Evolutionary conservation across 257 asterid species (phyloP).

Genomic region (Solanum virginianum): DNA sequence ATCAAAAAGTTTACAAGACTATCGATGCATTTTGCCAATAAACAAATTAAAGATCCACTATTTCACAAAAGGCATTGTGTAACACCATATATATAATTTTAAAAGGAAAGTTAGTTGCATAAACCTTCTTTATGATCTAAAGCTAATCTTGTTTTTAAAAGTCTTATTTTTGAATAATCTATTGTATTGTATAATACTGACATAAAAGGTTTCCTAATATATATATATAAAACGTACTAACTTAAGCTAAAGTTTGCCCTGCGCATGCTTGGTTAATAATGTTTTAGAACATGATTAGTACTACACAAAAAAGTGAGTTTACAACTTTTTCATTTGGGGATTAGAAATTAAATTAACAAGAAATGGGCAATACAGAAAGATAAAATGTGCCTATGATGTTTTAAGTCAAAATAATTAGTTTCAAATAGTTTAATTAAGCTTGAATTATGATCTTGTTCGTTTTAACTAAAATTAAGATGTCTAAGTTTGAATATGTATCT

Average conservation of each 20-base stretch:
- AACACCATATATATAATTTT: background rate
- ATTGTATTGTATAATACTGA: background rate
- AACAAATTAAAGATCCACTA: background rate
- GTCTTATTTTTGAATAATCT: background rate
- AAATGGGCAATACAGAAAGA: background rate
- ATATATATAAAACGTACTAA: background rate
- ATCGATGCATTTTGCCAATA: background rate
- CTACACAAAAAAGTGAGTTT: background rate
- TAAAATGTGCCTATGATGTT: background rate
- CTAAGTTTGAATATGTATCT: background rate
- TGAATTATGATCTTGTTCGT: background rate
- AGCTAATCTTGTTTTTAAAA: constrained; percentile 9
- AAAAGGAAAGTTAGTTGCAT: background rate
- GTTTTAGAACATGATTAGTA: background rate
- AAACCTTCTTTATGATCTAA: background rate
- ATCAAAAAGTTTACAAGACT: background rate
- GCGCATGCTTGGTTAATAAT: constrained; percentile 14
- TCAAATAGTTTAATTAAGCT: background rate
- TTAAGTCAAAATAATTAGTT: background rate
- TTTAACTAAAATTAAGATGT: background rate
- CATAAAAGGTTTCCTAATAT: background rate
- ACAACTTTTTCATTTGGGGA: background rate
- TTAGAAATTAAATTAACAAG: background rate
- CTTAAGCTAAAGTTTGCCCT: constrained; percentile 9
- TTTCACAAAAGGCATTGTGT: background rate